Conservation (phyloP, 441 rosid genomes). For the Croton laevigatus region DNA sequence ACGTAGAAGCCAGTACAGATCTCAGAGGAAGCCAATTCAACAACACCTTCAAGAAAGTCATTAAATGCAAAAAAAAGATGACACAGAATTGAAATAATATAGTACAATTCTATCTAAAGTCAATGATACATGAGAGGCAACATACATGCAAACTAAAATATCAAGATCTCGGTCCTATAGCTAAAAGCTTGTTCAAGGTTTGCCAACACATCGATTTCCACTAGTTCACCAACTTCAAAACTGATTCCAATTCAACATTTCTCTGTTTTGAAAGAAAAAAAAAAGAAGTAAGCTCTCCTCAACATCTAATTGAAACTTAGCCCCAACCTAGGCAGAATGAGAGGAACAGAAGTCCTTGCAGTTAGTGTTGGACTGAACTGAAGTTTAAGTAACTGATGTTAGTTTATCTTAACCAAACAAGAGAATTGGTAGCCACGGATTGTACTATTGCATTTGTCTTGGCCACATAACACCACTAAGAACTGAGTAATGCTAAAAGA, state of each 20-base stretch:
- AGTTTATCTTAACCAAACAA: too few species aligned
- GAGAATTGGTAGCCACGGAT: too few species aligned
- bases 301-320: not conserved
- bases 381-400: too few species aligned
- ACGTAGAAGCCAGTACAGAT: not conserved
- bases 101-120: not conserved
- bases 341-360: not conserved
- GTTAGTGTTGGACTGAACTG: not conserved
- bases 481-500: too few species aligned
- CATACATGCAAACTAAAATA: not conserved
- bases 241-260: not conserved
- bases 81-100: not conserved
- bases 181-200: not conserved
- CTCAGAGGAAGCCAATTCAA: constrained; percentile 15
- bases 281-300: not conserved
- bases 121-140: not conserved
- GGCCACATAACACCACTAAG: too few species aligned
- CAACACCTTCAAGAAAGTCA: constrained; percentile 17
- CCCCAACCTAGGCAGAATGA: not conserved
- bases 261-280: not conserved
- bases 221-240: not conserved
- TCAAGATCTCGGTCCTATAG: not conserved
- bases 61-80: constrained; percentile 4
- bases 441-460: too few species aligned
- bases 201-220: not conserved